Evolutionary conservation across 176 grass and related monocot species (phyloP).

Genomic region (Carex cristatella): DNA sequence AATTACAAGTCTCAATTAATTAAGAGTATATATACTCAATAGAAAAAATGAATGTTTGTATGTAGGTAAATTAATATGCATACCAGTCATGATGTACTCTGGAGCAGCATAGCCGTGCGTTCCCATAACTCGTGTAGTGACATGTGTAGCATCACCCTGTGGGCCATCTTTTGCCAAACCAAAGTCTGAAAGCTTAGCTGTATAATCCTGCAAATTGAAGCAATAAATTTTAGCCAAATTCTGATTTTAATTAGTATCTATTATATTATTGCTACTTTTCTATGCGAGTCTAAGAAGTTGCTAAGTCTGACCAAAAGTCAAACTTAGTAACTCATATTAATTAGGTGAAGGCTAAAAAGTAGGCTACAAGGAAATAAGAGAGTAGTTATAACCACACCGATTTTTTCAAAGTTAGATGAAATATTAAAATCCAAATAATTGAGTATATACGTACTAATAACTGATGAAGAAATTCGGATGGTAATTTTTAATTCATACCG

Average conservation of each 20-base stretch:
- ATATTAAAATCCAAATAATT: not conserved
- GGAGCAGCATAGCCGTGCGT: constrained; percentile 92
- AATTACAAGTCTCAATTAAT: not conserved
- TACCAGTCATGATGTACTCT: constrained; percentile 88
- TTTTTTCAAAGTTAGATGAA: constrained; percentile 7
- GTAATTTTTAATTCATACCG: constrained; percentile 25
- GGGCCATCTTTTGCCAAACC: constrained; percentile 80
- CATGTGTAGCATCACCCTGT: constrained; percentile 57
- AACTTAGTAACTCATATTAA: not conserved
- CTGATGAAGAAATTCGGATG: not conserved
- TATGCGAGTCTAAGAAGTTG: not conserved
- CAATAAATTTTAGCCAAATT: not conserved
- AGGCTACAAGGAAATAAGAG: not conserved
- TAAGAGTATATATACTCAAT: not conserved
- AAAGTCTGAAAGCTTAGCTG: constrained; percentile 89
- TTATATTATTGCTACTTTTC: not conserved
- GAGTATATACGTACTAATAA: not conserved
- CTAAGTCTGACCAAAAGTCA: not conserved
- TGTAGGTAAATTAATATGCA: not conserved
- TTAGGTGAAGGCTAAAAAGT: constrained; percentile 18
- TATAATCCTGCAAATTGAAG: constrained; percentile 54
- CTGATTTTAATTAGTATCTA: not conserved
- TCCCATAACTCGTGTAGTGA: constrained; percentile 85
- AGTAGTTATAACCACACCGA: not conserved
- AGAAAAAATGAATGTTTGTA: not conserved